These are phyloP conservation scores for Tulasnella calospora DNA, from an alignment of 768 basidiomycete genomes.

Conservation along the genomic window DNA sequence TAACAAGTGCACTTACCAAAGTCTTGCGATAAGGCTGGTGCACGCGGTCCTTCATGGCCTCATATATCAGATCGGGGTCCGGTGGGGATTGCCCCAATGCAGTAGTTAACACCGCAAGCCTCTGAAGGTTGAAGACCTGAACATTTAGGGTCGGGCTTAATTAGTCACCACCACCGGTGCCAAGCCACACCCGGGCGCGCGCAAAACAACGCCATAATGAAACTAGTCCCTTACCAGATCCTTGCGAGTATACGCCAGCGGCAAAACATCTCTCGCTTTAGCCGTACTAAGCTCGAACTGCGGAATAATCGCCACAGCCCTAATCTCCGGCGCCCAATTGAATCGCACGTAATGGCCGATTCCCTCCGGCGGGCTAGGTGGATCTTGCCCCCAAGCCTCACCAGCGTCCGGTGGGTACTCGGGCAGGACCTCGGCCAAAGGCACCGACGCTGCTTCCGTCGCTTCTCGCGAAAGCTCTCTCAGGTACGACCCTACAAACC, in stretches of 20 bases:
- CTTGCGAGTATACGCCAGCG: conserved; percentile 74
- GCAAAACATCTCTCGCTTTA: conserved; percentile 86
- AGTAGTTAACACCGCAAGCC: conserved; percentile 91
- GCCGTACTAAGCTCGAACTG: conserved; percentile 95
- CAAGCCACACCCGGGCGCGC: background rate
- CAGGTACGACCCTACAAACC: conserved; percentile 94
- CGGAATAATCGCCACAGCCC: conserved; percentile 91
- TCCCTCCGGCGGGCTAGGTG: conserved; percentile 79
- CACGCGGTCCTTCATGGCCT: conserved; percentile 97
- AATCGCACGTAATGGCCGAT: conserved; percentile 95
- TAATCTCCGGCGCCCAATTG: conserved; percentile 76
- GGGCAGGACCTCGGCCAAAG: conserved; percentile 90
- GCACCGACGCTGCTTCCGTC: conserved; percentile 79
- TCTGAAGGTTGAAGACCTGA: conserved; percentile 96
- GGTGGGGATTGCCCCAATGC: conserved; percentile 87
- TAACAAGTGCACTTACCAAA: conserved; percentile 50
- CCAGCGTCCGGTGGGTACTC: conserved; percentile 93
- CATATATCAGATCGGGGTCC: conserved; percentile 94
- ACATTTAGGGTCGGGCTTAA: background rate
- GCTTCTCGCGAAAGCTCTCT: conserved; percentile 80
- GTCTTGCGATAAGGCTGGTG: conserved; percentile 93
- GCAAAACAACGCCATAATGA: background rate
- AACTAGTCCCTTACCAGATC: conserved; percentile 63
- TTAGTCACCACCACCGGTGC: background rate
- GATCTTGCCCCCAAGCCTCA: conserved; percentile 83